Conservation (phyloP, 306 rosid species). For the Parietaria judaica region DNA sequence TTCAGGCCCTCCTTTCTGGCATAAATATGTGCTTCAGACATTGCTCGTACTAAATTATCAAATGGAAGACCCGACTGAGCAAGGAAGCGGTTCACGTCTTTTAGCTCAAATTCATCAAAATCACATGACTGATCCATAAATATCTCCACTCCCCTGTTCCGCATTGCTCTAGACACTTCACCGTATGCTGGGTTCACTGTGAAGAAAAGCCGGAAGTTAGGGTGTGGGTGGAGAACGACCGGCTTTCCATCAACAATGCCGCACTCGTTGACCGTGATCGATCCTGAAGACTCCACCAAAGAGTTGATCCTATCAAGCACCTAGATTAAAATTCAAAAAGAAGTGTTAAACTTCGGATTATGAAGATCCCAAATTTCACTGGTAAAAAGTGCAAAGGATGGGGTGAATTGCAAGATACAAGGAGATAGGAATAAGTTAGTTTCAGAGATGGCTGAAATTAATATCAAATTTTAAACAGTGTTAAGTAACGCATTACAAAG, state of each 20-base stretch:
- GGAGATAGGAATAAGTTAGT: too few relatives aligned
- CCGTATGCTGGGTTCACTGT: slow-evolving; percentile 78
- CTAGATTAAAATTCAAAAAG: slow-evolving; percentile 15
- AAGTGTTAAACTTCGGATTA: too few relatives aligned
- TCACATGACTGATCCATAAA: slow-evolving; percentile 62
- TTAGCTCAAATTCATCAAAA: slow-evolving; percentile 34
- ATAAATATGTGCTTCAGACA: slow-evolving; percentile 68
- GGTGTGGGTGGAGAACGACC: slow-evolving; percentile 65
- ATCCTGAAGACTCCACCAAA: slow-evolving; percentile 79
- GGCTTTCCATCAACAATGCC: slow-evolving; percentile 82
- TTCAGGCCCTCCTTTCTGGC: slow-evolving; percentile 56
- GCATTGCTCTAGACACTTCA: slow-evolving; percentile 94
- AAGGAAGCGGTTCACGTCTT: slow-evolving; percentile 62
- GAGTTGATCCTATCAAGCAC: slow-evolving; percentile 97
- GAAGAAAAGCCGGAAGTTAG: slow-evolving; percentile 83
- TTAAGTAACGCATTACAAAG: too few relatives aligned
- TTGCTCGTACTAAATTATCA: slow-evolving; percentile 48
- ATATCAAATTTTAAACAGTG: too few relatives aligned
- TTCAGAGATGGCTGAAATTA: too few relatives aligned
- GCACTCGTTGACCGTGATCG: slow-evolving; percentile 78
- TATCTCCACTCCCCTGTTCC: slow-evolving; percentile 95
- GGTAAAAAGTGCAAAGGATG: too few relatives aligned
- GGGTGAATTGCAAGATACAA: too few relatives aligned
- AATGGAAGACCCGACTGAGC: slow-evolving; percentile 56
- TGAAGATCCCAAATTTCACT: too few relatives aligned